Base-by-base conservation (phyloP, 2,329 filamentous ascomycete species). In the Botryotinia calthae region DNA sequence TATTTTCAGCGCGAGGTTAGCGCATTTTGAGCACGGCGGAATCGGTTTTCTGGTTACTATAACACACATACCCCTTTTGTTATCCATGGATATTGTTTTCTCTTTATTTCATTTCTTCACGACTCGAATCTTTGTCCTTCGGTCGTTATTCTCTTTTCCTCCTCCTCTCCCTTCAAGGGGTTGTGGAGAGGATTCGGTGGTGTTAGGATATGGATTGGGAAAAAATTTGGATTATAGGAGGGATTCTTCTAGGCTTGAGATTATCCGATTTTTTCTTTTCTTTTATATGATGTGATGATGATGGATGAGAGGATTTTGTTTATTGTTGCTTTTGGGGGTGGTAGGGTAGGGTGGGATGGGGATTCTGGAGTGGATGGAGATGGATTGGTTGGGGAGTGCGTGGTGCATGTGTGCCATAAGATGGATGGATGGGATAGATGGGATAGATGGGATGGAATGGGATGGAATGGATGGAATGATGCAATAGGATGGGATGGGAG, bases 21-120 rank as follows among this genome's bases (percentile, higher is more conserved):
- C 65, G 65, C 37, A 67, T 56, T 67, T 44, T 67, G n/a, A 67
- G 34, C 65, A 56, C 48, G 48, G 65, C n/a, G 48, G 65, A 42
- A 56, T 37, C 2, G 22, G n/a, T 16, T 66, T 56, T 56, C 37
- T 67, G 48, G 48, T 56, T 31, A 56, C 37, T 56, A 67, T n/a
- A n/a, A 51, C 16, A 31, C 48, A 67, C 65, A 67, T 67, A 67
- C 65, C 65, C 48, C 40, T 67, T 48, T 42, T 56, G 9, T 67
- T 56, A 3, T 56, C 65, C 25, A 56, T 56, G 65, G 48, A 67
- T 56, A 67, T 56, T 44, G 37, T 67, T 40, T 42, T 42, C 40
- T 56, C 25, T 31, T 42, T 67, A 31, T 67, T 67, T 56, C 37
- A 42, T 42, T 44, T 54, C 25, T 67, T 42, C 20, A 12, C 37